Conservation (phyloP, 2,329 filamentous ascomycete genomes). For the Diplodia corticola region DNA sequence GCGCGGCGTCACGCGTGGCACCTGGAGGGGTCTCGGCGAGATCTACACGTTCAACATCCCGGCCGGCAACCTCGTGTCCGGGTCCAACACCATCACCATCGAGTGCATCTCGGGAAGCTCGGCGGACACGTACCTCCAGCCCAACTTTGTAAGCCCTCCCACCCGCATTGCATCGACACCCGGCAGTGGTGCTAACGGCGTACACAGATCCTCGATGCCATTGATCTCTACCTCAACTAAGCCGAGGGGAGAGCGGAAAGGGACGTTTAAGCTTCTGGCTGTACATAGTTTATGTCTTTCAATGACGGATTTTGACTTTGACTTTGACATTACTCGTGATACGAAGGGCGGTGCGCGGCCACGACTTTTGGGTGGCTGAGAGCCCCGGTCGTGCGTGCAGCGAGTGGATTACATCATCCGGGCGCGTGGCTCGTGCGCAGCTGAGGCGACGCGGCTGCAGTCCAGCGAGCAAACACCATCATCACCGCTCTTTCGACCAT, state of each 20-base stretch:
- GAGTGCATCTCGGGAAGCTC: constrained; percentile 59
- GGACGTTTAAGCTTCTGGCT: neutral
- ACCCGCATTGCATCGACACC: constrained; percentile 23
- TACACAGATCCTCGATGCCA: constrained; percentile 5
- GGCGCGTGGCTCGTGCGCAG: neutral
- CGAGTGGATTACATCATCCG: neutral
- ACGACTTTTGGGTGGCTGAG: constrained; percentile 12
- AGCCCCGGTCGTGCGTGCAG: constrained; percentile 10
- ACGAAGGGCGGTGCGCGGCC: neutral
- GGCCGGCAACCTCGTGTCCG: constrained; percentile 55
- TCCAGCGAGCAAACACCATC: constrained; percentile 12
- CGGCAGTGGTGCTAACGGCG: neutral
- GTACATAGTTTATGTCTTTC: constrained; percentile 14
- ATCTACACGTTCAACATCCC: constrained; percentile 63
- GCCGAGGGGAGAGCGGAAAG: neutral
- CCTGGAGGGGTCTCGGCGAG: constrained; percentile 64
- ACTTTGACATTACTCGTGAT: constrained; percentile 16
- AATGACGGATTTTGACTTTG: neutral
- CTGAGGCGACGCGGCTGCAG: constrained; percentile 4
- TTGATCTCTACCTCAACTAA: constrained; percentile 17
- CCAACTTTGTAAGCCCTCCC: constrained; percentile 53
- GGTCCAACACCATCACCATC: constrained; percentile 64
- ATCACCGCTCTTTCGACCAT: constrained; percentile 13
- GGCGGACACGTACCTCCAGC: constrained; percentile 57
- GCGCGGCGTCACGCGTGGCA: constrained; percentile 64